Evolutionary conservation across 2,329 filamentous ascomycete genomes (phyloP).

Genomic region (Fusarium oligoseptatum): DNA sequence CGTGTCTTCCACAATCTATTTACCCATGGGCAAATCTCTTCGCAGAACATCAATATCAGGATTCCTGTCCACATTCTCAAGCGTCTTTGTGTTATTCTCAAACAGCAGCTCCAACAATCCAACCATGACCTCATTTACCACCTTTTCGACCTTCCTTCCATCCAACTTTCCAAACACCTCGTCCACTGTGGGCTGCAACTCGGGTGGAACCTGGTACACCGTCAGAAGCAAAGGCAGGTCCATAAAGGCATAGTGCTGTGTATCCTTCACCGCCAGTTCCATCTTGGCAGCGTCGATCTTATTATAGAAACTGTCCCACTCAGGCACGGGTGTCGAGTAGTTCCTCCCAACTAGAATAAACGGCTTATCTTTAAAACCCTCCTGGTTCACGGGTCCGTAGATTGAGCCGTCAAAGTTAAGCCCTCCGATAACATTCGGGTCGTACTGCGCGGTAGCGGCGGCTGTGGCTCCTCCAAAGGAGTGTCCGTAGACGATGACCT

Average conservation of each 20-base stretch:
- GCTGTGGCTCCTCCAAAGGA: slow-evolving; percentile 34
- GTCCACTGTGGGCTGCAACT: background rate
- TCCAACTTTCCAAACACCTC: slow-evolving; percentile 3
- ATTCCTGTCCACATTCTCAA: slow-evolving; percentile 6
- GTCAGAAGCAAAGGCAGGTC: slow-evolving; percentile 23
- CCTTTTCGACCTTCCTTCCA: slow-evolving; percentile 16
- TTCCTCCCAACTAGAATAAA: slow-evolving; percentile 19
- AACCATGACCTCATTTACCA: slow-evolving; percentile 2
- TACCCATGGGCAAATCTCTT: background rate
- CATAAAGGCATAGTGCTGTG: slow-evolving; percentile 11
- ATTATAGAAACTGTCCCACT: slow-evolving; percentile 6
- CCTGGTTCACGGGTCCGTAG: slow-evolving; percentile 37
- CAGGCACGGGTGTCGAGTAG: background rate
- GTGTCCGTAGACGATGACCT: slow-evolving; percentile 20
- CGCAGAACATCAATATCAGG: slow-evolving; percentile 11
- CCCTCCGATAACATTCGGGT: slow-evolving; percentile 51
- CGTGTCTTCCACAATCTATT: background rate
- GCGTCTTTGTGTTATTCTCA: slow-evolving; percentile 1
- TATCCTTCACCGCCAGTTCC: background rate
- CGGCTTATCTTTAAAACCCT: slow-evolving; percentile 40
- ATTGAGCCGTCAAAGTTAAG: slow-evolving; percentile 29
- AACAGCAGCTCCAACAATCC: slow-evolving; percentile 15
- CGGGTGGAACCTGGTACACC: background rate
- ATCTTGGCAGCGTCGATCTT: slow-evolving; percentile 26
- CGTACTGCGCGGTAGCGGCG: slow-evolving; percentile 47